Evolutionary conservation across 176 grass and related monocot genomes (phyloP).

Genomic region (Carex kokanica): DNA sequence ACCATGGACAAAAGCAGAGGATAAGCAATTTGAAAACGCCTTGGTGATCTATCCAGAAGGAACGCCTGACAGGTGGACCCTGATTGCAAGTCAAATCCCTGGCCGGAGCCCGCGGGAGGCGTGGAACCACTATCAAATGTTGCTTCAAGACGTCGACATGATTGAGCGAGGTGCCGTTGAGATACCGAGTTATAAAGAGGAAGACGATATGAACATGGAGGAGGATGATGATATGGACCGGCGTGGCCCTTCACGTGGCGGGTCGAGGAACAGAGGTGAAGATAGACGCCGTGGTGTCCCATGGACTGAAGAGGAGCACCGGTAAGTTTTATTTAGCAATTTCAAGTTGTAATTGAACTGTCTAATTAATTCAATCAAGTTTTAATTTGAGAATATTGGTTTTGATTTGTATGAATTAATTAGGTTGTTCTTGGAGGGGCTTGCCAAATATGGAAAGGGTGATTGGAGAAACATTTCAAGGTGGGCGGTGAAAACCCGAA

Average conservation of each 20-base stretch:
- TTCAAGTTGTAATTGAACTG: too few relatives aligned
- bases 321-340: slow-evolving; percentile 26
- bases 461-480: slow-evolving; percentile 96
- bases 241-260: slow-evolving; percentile 1
- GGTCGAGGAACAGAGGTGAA: slow-evolving; percentile 13
- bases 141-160: slow-evolving; percentile 61
- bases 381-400: neutral
- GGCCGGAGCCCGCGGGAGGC: slow-evolving; percentile 49
- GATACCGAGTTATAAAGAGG: slow-evolving; percentile 43
- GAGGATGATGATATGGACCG: neutral
- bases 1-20: slow-evolving; percentile 69
- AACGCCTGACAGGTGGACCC: slow-evolving; percentile 50
- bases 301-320: slow-evolving; percentile 87
- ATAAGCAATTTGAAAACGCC: slow-evolving; percentile 89
- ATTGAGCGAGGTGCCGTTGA: slow-evolving; percentile 70
- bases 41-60: slow-evolving; percentile 56
- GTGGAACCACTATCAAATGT: slow-evolving; percentile 58
- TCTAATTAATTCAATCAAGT: neutral
- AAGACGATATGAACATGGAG: neutral
- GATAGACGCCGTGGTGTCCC: slow-evolving; percentile 46
- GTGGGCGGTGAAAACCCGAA: slow-evolving; percentile 72
- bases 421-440: slow-evolving; percentile 77
- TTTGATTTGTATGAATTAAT: neutral
- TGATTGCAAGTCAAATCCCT: slow-evolving; percentile 47
- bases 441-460: slow-evolving; percentile 76